These are phyloP conservation scores for Solanum hybrid DNA, from an alignment of 305 asterid species.

Conservation along the genomic window DNA sequence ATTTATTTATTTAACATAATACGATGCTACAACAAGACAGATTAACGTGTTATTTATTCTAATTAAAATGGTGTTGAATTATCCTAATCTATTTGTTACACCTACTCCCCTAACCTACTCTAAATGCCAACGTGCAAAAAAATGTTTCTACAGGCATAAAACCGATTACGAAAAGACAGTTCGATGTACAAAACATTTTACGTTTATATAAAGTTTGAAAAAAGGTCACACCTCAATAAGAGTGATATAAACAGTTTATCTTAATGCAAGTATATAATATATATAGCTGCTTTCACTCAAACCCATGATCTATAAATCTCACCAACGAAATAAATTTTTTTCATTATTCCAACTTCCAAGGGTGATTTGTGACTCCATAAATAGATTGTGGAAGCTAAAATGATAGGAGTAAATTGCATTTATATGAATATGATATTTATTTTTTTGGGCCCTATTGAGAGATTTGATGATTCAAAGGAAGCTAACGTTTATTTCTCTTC, in stretches of 20 bases:
- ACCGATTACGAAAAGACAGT: not conserved
- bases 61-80: not conserved
- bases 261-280: not conserved
- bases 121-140: not conserved
- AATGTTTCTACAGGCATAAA: not conserved
- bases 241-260: not conserved
- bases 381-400: not conserved
- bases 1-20: not conserved
- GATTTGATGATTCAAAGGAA: not conserved
- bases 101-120: not conserved
- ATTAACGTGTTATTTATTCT: not conserved
- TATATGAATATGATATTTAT: not conserved
- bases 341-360: not conserved
- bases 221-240: rapidly evolving
- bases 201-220: rapidly evolving
- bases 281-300: not conserved
- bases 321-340: not conserved
- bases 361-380: not conserved
- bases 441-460: not conserved
- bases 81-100: not conserved
- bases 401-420: not conserved
- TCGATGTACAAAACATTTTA: not conserved
- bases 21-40: not conserved
- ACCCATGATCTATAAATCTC: not conserved
- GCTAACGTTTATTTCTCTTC: not conserved